These are phyloP conservation scores for Gnomoniopsis smithogilvyi DNA, from an alignment of 2,329 filamentous ascomycete species.

Conservation along the genomic window DNA sequence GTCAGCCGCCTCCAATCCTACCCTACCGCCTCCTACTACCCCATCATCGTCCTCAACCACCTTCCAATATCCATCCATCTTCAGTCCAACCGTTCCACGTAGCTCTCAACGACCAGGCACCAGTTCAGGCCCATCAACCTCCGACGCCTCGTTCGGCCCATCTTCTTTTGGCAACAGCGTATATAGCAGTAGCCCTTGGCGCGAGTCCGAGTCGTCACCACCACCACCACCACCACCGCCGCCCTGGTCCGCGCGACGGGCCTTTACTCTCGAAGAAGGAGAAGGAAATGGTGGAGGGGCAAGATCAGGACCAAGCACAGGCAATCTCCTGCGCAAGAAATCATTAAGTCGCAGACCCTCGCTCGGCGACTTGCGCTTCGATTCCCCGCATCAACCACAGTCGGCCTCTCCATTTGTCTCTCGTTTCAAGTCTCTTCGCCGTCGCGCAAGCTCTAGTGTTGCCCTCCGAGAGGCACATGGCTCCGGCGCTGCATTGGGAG, in stretches of 20 bases:
- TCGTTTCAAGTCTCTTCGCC: constrained; percentile 10
- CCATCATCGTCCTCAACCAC: constrained; percentile 9
- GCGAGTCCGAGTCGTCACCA: neutral
- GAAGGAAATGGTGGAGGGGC: neutral
- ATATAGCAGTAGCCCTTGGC: neutral
- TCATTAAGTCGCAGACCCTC: constrained; percentile 55
- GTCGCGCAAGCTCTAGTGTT: constrained; percentile 14
- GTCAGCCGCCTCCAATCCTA: constrained; percentile 14
- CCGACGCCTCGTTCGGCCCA: constrained; percentile 9
- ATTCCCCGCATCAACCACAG: constrained; percentile 17
- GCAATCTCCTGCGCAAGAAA: constrained; percentile 39
- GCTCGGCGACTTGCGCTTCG: constrained; percentile 26
- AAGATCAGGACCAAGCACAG: neutral
- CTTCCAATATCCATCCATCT: constrained; percentile 18
- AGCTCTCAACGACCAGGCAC: constrained; percentile 29
- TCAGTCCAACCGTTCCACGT: constrained; percentile 15
- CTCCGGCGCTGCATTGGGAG: constrained; percentile 1
- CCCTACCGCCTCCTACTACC: constrained; percentile 13
- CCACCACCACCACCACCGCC: too few species aligned
- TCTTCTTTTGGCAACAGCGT: neutral
- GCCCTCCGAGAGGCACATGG: constrained; percentile 14
- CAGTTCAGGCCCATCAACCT: constrained; percentile 27
- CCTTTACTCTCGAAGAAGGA: neutral
- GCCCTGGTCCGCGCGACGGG: neutral
- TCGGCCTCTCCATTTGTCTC: neutral